phyloP scores from a whole-genome alignment of 1,139 yeast species.

The Debaryomyces coudertii region DNA sequence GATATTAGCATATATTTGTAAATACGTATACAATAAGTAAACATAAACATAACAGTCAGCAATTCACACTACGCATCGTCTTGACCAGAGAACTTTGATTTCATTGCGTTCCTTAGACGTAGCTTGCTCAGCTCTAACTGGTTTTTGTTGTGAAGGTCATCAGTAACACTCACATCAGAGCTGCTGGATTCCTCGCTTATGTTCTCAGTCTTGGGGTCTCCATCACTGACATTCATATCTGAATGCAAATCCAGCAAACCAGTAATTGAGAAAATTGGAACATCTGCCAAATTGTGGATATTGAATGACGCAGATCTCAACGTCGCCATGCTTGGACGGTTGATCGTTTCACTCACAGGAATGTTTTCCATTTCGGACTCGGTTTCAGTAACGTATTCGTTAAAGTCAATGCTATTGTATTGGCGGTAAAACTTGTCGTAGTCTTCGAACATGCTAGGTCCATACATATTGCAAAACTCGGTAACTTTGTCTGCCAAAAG shows the following conservation, averaged over 20 bases:
- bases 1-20: background rate
- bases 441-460: conserved; percentile 81
- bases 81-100: background rate
- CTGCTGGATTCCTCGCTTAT: conserved; percentile 3
- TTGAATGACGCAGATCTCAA: conserved; percentile 11
- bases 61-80: background rate
- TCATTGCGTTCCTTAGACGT: conserved; percentile 10
- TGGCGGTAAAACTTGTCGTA: conserved; percentile 36
- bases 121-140: conserved; percentile 1
- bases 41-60: background rate
- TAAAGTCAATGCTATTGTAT: conserved; percentile 23
- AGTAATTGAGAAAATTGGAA: conserved; percentile 21
- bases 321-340: conserved; percentile 9
- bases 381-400: conserved; percentile 14
- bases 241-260: conserved; percentile 2
- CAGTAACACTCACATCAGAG: background rate
- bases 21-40: background rate
- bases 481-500: conserved; percentile 63
- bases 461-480: conserved; percentile 67
- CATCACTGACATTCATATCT: background rate
- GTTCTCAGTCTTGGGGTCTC: conserved; percentile 13
- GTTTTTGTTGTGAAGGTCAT: background rate
- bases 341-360: conserved; percentile 5
- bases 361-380: conserved; percentile 10
- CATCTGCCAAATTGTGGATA: conserved; percentile 30